Base-by-base conservation (phyloP, 805 yeast species). In the Wickerhamiella azyma region DNA sequence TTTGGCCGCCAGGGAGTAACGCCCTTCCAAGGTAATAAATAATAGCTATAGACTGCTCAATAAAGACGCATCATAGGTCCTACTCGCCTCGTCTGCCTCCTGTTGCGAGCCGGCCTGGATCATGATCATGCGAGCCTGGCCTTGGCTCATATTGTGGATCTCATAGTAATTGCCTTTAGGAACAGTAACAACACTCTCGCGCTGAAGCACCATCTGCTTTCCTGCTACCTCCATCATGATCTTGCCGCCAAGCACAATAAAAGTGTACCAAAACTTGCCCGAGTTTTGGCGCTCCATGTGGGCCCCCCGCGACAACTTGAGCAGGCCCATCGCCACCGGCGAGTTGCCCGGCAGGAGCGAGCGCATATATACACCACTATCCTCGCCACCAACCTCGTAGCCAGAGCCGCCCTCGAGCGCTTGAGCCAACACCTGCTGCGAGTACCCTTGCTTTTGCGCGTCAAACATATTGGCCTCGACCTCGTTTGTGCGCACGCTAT, bases 81-180 rank as follows among this genome's bases (percentile, higher is more conserved):
- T 30, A 13, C 37, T 30, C 8, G n/a, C 19, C 37, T 40, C 43
- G 18, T 40, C 36, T 13, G 29, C 43, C 26, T 18, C 14, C 24
- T 40, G 9, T 16, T 40, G 37, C 5, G 26, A 8, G 11, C 14
- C 19, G 9, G 44, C 44, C 24, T 45, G 49, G 17, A 40, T 26
- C 39, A 45, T 39, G 4, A 48, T 18, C 14, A 48, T 18, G 16
- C 36, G 32, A 1, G 41, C 45, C 7, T 28, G 18, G n/a, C 37
- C 13, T 2, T 18, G 14, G 37, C 45, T 47, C 1, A 21, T 35
- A 36, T 55, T 55, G 28, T 47, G 46, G 8, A 54, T 39, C n/a
- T 14, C 32, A 18, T 52, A 40, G 26, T 53, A 53, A 33, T 53
- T 53, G 14, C 55, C 53, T 1, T 48, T 39, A 1, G 57, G 58